phyloP scores from a whole-genome alignment of 2,329 filamentous ascomycete species.

The Hymenotorrendiella dingleyae region DNA sequence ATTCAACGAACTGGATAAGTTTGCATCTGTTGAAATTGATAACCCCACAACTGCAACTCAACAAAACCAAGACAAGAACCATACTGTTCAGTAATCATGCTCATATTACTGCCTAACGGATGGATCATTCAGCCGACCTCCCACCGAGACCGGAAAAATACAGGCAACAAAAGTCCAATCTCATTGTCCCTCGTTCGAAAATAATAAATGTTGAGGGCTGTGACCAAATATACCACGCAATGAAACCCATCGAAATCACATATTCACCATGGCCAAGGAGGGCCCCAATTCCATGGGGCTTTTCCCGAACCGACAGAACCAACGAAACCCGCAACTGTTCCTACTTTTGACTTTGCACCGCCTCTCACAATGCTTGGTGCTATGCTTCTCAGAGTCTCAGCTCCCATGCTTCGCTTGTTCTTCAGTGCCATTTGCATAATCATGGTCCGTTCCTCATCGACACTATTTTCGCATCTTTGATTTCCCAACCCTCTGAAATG shows the following conservation, averaged over 20 bases:
- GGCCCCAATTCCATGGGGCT: conserved; percentile 16
- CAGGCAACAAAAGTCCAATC: no score
- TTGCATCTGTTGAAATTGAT: no score
- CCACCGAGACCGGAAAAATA: no score
- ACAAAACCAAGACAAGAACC: neutral
- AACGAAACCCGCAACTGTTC: conserved; percentile 10
- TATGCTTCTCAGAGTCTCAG: conserved; percentile 22
- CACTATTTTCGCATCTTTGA: neutral
- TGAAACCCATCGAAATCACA: no score
- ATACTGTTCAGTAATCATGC: conserved; percentile 2
- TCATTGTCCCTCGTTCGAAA: no score
- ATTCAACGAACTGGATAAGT: no score
- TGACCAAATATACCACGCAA: no score
- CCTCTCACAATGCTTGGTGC: conserved; percentile 17
- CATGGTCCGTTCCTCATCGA: conserved; percentile 14
- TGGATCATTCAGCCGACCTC: neutral
- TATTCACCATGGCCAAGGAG: conserved; percentile 15
- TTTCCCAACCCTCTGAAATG: neutral
- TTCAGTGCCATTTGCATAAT: conserved; percentile 21
- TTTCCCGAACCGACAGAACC: conserved; percentile 11
- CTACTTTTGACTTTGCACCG: conserved; percentile 7
- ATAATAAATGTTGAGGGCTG: no score
- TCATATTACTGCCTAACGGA: neutral
- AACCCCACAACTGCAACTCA: neutral
- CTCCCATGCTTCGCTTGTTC: conserved; percentile 22